Evolutionary conservation across 2,329 filamentous ascomycete species (phyloP).

Genomic region (Beauveria asiatica): DNA sequence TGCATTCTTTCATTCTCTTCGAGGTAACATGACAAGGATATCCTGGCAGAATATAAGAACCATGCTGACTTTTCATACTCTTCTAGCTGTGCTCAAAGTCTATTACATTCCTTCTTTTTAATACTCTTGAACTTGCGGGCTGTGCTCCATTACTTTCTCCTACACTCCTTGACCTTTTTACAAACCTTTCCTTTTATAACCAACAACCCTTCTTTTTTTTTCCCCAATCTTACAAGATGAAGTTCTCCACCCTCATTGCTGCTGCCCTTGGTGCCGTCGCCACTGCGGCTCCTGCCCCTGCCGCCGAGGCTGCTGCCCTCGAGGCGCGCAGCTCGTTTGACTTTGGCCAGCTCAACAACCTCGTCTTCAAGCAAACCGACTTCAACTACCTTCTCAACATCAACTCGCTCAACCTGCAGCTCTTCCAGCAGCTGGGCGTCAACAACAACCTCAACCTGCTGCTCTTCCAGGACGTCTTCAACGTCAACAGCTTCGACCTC

Average conservation of each 20-base stretch:
- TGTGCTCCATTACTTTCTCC: constrained; percentile 15
- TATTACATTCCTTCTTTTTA: constrained; percentile 14
- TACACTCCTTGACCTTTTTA: constrained; percentile 20
- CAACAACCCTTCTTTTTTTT: constrained; percentile 17
- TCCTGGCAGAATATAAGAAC: too few relatives aligned
- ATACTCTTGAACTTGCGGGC: constrained; percentile 14
- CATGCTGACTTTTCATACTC: not conserved
- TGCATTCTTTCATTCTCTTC: constrained; percentile 6
- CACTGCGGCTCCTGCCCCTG: constrained; percentile 32
- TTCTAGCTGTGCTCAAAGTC: constrained; percentile 7
- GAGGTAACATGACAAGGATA: not conserved
- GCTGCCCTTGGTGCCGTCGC: constrained; percentile 36
- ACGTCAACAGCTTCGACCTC: constrained; percentile 32
- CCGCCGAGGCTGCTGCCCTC: constrained; percentile 22
- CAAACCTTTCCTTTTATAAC: constrained; percentile 12
- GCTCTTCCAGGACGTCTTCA: constrained; percentile 33
- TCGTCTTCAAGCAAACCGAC: constrained; percentile 32
- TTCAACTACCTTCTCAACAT: constrained; percentile 38
- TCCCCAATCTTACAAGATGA: constrained; percentile 27
- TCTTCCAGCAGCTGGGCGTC: constrained; percentile 30
- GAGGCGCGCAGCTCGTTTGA: constrained; percentile 30
- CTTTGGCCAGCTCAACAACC: constrained; percentile 30
- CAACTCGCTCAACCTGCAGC: constrained; percentile 36
- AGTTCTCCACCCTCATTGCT: constrained; percentile 37
- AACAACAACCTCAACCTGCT: constrained; percentile 39